phyloP scores from a whole-genome alignment of 1,284 basidiomycete species.

The Spongiforma sp. region DNA sequence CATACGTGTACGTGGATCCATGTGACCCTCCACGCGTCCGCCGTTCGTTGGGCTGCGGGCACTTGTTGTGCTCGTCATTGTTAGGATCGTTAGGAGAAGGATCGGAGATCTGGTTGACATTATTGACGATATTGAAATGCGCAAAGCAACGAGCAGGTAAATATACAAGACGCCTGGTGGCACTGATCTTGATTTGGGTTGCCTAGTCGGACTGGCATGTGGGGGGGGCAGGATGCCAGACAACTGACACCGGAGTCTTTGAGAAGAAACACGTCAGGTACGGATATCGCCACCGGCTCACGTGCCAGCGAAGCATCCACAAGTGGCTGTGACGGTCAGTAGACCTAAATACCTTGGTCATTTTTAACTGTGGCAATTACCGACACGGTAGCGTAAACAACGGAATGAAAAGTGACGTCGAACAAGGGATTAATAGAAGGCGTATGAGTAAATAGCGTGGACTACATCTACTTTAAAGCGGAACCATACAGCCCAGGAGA shows the following conservation, averaged over 20 bases:
- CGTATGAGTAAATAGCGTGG: slow-evolving; percentile 39
- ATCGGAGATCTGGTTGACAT: slow-evolving; percentile 31
- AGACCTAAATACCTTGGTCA: slow-evolving; percentile 37
- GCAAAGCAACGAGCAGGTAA: slow-evolving; percentile 20
- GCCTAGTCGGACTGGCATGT: slow-evolving; percentile 13
- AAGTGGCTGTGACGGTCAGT: slow-evolving; percentile 36
- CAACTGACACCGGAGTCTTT: slow-evolving; percentile 26
- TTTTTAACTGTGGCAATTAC: slow-evolving; percentile 30
- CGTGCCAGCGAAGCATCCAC: slow-evolving; percentile 19
- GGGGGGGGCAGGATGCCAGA: slow-evolving; percentile 8
- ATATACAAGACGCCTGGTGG: not conserved
- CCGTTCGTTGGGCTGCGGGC: slow-evolving; percentile 26
- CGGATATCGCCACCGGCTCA: slow-evolving; percentile 23
- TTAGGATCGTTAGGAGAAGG: not conserved
- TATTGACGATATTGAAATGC: slow-evolving; percentile 35
- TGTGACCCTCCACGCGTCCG: slow-evolving; percentile 20
- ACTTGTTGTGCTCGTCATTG: slow-evolving; percentile 8
- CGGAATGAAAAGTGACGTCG: slow-evolving; percentile 28
- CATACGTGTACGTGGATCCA: slow-evolving; percentile 25
- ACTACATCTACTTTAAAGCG: slow-evolving; percentile 41
- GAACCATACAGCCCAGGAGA: slow-evolving; percentile 29
- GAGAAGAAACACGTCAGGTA: slow-evolving; percentile 8
- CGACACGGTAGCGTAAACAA: slow-evolving; percentile 32
- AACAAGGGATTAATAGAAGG: slow-evolving; percentile 35
- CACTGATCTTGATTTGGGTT: slow-evolving; percentile 11